Conservation (phyloP, 768 basidiomycete species). For the Calocera cornea region DNA sequence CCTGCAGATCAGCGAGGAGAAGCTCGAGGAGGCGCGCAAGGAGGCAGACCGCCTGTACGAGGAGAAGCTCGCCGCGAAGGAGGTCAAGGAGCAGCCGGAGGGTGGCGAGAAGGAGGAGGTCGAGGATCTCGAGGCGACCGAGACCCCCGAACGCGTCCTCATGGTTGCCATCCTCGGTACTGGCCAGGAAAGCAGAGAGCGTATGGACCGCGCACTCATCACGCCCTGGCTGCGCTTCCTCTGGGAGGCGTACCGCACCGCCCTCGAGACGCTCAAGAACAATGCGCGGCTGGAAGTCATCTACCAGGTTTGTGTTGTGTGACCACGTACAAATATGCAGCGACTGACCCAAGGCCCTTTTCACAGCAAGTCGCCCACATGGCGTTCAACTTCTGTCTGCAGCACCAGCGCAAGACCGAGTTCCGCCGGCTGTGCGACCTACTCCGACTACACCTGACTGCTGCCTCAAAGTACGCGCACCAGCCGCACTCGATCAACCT, state of each 20-base stretch:
- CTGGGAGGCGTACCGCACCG: conserved; percentile 98
- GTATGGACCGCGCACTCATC: conserved; percentile 87
- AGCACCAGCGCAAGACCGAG: conserved; percentile 87
- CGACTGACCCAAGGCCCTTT: background rate
- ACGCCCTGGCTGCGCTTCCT: conserved; percentile 96
- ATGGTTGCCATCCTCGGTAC: conserved; percentile 62
- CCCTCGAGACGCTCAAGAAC: conserved; percentile 89
- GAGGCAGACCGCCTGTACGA: conserved; percentile 41
- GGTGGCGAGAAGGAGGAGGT: conserved; percentile 49
- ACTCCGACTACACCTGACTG: conserved; percentile 82
- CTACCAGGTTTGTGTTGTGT: conserved; percentile 58
- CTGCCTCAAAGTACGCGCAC: conserved; percentile 88
- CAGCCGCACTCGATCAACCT: conserved; percentile 92
- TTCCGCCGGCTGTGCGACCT: conserved; percentile 96
- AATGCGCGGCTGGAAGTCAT: conserved; percentile 84
- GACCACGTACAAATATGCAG: background rate
- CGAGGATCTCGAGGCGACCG: conserved; percentile 90
- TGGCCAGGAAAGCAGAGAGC: conserved; percentile 79
- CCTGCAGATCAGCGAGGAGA: conserved; percentile 63
- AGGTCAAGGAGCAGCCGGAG: conserved; percentile 28
- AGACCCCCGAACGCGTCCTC: conserved; percentile 85
- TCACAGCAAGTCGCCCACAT: conserved; percentile 83
- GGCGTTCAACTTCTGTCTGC: conserved; percentile 93
- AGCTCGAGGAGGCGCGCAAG: conserved; percentile 75
- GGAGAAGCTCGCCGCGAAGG: conserved; percentile 26